Evolutionary conservation across 2,329 filamentous ascomycete species (phyloP), one percentile per base, ranked within the genome.

Genomic region (Trichoderma brevicompactum): DNA sequence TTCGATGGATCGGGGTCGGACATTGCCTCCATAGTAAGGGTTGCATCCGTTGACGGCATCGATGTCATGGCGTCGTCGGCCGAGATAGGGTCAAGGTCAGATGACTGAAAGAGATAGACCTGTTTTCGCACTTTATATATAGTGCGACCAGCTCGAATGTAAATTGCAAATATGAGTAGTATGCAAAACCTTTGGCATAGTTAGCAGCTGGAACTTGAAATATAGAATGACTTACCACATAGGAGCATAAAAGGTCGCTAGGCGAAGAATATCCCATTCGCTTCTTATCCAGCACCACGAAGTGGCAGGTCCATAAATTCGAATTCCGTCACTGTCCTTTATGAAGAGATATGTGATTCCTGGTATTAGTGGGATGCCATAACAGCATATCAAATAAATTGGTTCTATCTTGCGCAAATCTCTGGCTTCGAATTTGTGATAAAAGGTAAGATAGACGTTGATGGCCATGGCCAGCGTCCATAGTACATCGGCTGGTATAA

Each of bases 391-490:
- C 1, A 90, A 72, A 69, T 94, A 94, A 67, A 82, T 87, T 61
- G 86, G 82, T 73, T 94, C 91, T 70, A 93, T 81, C 48, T 75
- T 80, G 15, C 85, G 85, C 19, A 94, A 79, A 62, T 85, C 82
- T 1, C 80, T 75, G 0, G 87, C 84, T 66, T 89, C 85, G 71
- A 87, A 92, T 67, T 88, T 88, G 69, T 81, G 81, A 75, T 92
- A 92, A 72, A 94, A 91, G 0, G 90, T 92, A 9, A 94, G 78
- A 74, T 91, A 91, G 62, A 94, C 90, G 73, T 94, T 94, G 69
- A 87, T 81, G 1, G 91, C 90, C 91, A 94, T 94, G 61, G 87
- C 87, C 68, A 92, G 80, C 0, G 89, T 89, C 90, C 88, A 92
- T 41, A 89, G 79, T 0, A 88, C 86, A 78, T 92, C 89, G 4